Conservation (phyloP, 148 eudicot species). For the Cornus florida region DNA sequence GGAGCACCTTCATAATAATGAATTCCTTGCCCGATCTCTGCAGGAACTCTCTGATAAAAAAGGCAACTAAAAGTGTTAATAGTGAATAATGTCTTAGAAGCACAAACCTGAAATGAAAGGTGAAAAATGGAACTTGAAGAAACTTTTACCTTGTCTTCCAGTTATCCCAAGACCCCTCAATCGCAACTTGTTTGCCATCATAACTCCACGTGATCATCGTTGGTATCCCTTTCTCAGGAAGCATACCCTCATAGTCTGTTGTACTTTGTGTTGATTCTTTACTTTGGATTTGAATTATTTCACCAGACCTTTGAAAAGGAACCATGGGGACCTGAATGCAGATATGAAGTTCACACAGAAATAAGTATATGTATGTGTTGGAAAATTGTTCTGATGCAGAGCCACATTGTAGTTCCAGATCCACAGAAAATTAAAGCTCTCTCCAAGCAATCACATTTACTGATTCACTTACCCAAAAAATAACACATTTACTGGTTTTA, state of each 20-base stretch:
- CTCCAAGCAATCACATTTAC: neutral
- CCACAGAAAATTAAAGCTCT: too few species aligned
- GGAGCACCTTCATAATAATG: constrained; percentile 80
- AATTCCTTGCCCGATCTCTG: constrained; percentile 82
- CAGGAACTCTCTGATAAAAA: constrained; percentile 58
- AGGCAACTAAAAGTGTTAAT: constrained; percentile 26
- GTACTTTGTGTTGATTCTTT: constrained; percentile 51
- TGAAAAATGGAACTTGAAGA: neutral
- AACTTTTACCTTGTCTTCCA: constrained; percentile 53
- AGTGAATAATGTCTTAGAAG: constrained; percentile 39
- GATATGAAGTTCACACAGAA: neutral
- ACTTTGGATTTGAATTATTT: constrained; percentile 50
- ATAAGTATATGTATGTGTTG: neutral
- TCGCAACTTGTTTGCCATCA: constrained; percentile 70
- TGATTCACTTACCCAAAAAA: neutral
- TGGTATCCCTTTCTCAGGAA: constrained; percentile 57
- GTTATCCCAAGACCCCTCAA: constrained; percentile 94
- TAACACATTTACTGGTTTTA: too few species aligned
- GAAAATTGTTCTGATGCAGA: neutral
- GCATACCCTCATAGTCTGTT: constrained; percentile 36
- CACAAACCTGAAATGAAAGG: neutral
- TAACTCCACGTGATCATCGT: constrained; percentile 79
- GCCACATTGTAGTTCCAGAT: neutral
- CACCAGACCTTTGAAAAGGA: constrained; percentile 76
- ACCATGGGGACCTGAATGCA: constrained; percentile 53